A percentile compares a stretch with the other conserved stretches of the same genome.
phyloP scores from a whole-genome alignment of 306 rosid species.

The Castanea mollissima region DNA sequence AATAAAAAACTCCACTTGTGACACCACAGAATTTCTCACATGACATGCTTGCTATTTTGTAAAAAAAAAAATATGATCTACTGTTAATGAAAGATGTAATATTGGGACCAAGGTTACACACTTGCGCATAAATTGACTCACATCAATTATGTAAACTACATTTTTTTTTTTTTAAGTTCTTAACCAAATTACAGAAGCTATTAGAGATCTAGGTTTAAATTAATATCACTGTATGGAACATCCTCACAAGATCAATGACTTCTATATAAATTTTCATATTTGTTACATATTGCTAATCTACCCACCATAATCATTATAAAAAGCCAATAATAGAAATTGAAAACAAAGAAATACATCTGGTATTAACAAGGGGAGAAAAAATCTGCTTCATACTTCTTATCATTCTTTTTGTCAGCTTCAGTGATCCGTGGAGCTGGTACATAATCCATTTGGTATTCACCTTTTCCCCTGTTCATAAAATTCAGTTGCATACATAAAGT shows the following conservation, averaged over 20 bases:
- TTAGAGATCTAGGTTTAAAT: not conserved
- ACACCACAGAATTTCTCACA: too few relatives aligned
- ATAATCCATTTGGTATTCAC: slow-evolving; percentile 89
- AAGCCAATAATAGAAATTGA: not conserved
- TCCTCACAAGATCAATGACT: not conserved
- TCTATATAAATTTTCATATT: not conserved
- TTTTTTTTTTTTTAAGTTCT: too few relatives aligned
- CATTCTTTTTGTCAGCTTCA: slow-evolving; percentile 89
- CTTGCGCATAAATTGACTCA: too few relatives aligned
- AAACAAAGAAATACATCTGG: not conserved
- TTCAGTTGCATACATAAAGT: slow-evolving; percentile 8
- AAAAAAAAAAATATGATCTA: too few relatives aligned
- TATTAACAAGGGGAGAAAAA: not conserved
- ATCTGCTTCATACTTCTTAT: slow-evolving; percentile 53
- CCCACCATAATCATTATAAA: not conserved
- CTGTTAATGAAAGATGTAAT: too few relatives aligned
- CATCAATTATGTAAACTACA: too few relatives aligned
- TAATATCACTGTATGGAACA: not conserved
- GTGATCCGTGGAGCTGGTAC: slow-evolving; percentile 89
- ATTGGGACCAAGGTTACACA: too few relatives aligned
- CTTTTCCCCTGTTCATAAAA: slow-evolving; percentile 52
- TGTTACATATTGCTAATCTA: not conserved
- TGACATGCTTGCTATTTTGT: too few relatives aligned
- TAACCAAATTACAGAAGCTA: too few relatives aligned
- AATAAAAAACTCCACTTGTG: not conserved